Conservation (phyloP, 768 basidiomycete species). For the Kwoniella sp. region DNA sequence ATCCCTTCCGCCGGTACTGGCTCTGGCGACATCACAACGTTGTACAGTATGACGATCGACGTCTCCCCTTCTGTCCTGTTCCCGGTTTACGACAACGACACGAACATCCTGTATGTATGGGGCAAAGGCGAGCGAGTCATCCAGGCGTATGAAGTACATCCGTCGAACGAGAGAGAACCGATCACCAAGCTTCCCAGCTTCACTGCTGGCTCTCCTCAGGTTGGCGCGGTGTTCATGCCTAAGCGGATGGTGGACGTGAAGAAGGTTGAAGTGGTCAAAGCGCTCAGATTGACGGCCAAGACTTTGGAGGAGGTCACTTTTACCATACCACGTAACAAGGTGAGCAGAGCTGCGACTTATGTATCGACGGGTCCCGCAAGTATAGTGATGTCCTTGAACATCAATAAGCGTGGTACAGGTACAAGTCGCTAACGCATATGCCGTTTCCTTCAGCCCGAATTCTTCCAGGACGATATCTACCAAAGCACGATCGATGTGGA, state of each 20-base stretch:
- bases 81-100: constrained; percentile 57
- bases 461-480: constrained; percentile 58
- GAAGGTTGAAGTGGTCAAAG: constrained; percentile 54
- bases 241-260: constrained; percentile 54
- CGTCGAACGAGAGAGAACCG: constrained; percentile 24
- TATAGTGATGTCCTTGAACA: background rate
- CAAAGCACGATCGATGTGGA: constrained; percentile 48
- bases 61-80: constrained; percentile 57
- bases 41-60: constrained; percentile 48
- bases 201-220: constrained; percentile 50
- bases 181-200: constrained; percentile 54
- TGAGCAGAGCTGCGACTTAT: constrained; percentile 27
- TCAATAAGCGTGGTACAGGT: too few relatives aligned
- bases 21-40: constrained; percentile 25
- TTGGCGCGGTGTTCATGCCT: constrained; percentile 50
- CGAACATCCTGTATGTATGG: constrained; percentile 55
- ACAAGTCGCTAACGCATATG: background rate
- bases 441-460: constrained; percentile 41
- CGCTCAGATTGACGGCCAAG: constrained; percentile 50
- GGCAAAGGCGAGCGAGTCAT: constrained; percentile 56
- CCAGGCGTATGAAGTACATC: constrained; percentile 52
- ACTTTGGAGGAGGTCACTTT: constrained; percentile 55
- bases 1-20: constrained; percentile 4
- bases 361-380: background rate
- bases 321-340: constrained; percentile 55